A percentile compares a stretch with the other conserved stretches of the same genome.
Conservation (phyloP, 495 filamentous ascomycete genomes). For the Penicillium silybi region DNA sequence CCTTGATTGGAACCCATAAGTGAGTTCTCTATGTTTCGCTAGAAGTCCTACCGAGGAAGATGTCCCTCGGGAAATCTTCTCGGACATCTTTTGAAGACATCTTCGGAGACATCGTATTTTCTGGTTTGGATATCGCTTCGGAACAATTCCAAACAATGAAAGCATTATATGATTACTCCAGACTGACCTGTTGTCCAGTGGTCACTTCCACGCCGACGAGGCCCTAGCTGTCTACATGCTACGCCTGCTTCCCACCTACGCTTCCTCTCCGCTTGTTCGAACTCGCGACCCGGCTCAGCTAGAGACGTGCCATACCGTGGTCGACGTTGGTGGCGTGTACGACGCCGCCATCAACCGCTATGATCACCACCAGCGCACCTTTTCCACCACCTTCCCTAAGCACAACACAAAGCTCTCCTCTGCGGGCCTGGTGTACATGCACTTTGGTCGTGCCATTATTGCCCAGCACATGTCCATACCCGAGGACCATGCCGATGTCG, state of each 20-base stretch:
- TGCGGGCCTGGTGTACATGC: constrained; percentile 91
- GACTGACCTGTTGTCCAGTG: constrained; percentile 28
- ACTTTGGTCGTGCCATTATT: constrained; percentile 84
- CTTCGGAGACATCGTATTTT: too few relatives aligned
- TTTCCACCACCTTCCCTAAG: constrained; percentile 71
- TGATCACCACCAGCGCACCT: constrained; percentile 96
- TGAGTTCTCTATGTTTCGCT: too few relatives aligned
- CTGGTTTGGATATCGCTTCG: too few relatives aligned
- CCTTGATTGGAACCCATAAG: constrained; percentile 87
- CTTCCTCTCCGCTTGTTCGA: constrained; percentile 68
- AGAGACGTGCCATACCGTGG: constrained; percentile 83
- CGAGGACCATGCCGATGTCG: constrained; percentile 60
- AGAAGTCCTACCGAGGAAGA: too few relatives aligned
- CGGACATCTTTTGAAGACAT: too few relatives aligned
- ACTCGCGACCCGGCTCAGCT: constrained; percentile 80
- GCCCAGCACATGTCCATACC: constrained; percentile 60
- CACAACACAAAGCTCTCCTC: constrained; percentile 84
- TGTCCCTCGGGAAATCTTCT: too few relatives aligned
- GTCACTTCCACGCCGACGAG: constrained; percentile 98
- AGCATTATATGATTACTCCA: too few relatives aligned
- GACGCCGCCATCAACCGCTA: constrained; percentile 70
- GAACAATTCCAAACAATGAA: too few relatives aligned
- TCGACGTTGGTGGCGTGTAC: constrained; percentile 93
- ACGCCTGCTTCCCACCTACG: constrained; percentile 79
- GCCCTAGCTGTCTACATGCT: constrained; percentile 97